Base-by-base conservation (phyloP, 108 stramenopile genomes). In the Skeletonema grethae region DNA sequence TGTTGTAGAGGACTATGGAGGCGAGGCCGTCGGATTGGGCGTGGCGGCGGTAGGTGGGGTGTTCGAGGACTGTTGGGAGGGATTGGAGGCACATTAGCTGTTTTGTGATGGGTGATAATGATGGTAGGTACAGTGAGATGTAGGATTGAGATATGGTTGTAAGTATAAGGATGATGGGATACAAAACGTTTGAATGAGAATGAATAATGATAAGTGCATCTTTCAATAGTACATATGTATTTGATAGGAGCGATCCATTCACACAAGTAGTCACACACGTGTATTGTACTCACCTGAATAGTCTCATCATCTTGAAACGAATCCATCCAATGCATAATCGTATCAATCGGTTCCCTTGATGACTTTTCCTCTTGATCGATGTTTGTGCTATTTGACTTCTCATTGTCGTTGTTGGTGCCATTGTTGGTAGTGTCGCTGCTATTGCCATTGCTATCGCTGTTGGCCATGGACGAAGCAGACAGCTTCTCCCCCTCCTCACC, bases 261-360 rank as follows among this genome's bases (percentile, higher is more conserved):
- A 13, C 9, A 64, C 35, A 13, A 28, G 25, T 1, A 28, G 25
- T 64, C 34, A 24, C 30, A 6, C 35, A 34, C 3, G 28, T 13
- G 11, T n/a, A 0, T 10, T 24, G 2, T 16, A 58, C 60, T 43
- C 24, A 70, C 70, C 70, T 70, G 70, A 61, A 70, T 70, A 15
- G 6, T 43, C 57, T 76, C 75, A 28, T 59, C 20, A 35, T 68
- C 67, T 69, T 69, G 75, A 60, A 69, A 76, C 24, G 61, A 41
- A 24, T 76, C 75, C 75, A 76, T 76, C 75, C 75, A 76, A 11
- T 18, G 36, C 61, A 76, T 68, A 20, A 76, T 57, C 5, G 41
- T 57, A 56, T 68, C 46, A 25, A 76, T 69, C 13, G 58, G 65
- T 18, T 48, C 43, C 43, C 13, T 45, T 1, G 43, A 45, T 4